These are phyloP conservation scores for Jimgerdemannia flammicorona DNA, from an alignment of 192 early-diverging fungal genomes.

Conservation along the genomic window DNA sequence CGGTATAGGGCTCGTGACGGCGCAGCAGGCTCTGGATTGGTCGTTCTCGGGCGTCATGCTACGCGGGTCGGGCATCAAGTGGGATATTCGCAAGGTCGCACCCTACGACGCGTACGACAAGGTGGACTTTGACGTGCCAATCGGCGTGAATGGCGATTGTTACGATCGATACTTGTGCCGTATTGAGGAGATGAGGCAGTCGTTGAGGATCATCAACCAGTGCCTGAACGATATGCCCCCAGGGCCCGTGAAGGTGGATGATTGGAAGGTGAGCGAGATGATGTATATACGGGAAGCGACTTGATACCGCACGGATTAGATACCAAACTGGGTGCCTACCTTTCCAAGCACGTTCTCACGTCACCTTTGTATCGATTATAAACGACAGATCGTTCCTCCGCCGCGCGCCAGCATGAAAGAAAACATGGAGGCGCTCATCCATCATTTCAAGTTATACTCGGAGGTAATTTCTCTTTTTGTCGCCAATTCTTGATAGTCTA, in stretches of 20 bases:
- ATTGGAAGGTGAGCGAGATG: slow-evolving; percentile 66
- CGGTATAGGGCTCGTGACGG: slow-evolving; percentile 82
- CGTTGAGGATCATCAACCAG: slow-evolving; percentile 90
- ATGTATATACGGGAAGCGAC: neutral
- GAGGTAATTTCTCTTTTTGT: slow-evolving; percentile 37
- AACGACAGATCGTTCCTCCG: slow-evolving; percentile 73
- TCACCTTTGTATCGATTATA: neutral
- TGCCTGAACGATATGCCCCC: slow-evolving; percentile 95
- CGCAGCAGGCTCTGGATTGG: slow-evolving; percentile 86
- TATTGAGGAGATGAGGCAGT: slow-evolving; percentile 99
- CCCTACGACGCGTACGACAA: slow-evolving; percentile 96
- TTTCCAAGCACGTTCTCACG: neutral
- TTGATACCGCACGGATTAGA: neutral
- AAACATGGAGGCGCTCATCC: slow-evolving; percentile 98
- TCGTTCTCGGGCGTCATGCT: slow-evolving; percentile 95
- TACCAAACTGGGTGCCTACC: no score
- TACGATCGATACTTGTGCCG: slow-evolving; percentile 96
- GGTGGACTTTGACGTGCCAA: slow-evolving; percentile 95
- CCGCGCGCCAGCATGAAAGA: slow-evolving; percentile 94
- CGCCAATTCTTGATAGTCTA: neutral
- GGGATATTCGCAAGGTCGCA: slow-evolving; percentile 90
- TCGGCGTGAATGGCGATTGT: slow-evolving; percentile 93
- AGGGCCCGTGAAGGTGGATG: slow-evolving; percentile 93
- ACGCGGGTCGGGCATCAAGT: slow-evolving; percentile 88
- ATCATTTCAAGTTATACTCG: slow-evolving; percentile 99